Conservation (phyloP, 1,139 yeast genomes). For the Sugiyamaella paludigena region DNA sequence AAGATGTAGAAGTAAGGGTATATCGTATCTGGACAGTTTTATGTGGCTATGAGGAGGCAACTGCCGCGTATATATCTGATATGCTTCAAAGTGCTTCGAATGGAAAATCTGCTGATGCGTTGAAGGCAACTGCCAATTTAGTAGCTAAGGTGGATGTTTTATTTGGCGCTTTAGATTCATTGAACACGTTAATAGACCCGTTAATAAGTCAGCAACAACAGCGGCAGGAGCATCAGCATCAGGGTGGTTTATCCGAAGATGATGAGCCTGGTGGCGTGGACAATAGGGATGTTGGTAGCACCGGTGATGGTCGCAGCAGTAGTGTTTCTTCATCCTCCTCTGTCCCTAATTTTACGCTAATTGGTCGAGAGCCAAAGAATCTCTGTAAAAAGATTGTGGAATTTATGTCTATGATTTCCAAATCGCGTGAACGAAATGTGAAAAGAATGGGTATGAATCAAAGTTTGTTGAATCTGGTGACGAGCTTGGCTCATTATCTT, state of each 20-base stretch:
- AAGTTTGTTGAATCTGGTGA: slow-evolving; percentile 74
- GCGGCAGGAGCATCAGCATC: slow-evolving; percentile 1
- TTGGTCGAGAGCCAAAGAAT: slow-evolving; percentile 81
- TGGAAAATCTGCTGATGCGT: slow-evolving; percentile 68
- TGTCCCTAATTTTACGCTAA: slow-evolving; percentile 27
- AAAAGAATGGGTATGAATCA: slow-evolving; percentile 43
- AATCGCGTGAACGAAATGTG: slow-evolving; percentile 32
- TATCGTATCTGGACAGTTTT: slow-evolving; percentile 84
- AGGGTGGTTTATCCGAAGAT: slow-evolving; percentile 1
- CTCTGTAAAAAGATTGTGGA: slow-evolving; percentile 51
- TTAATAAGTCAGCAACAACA: slow-evolving; percentile 19
- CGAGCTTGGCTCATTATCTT: slow-evolving; percentile 90
- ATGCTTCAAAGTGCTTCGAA: slow-evolving; percentile 86
- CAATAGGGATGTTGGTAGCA: slow-evolving; percentile 3
- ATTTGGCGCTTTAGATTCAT: slow-evolving; percentile 69
- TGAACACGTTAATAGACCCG: slow-evolving; percentile 30
- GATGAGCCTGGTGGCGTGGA: slow-evolving; percentile 15
- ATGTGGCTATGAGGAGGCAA: slow-evolving; percentile 87
- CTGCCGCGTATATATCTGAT: slow-evolving; percentile 88
- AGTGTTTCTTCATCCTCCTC: slow-evolving; percentile 1
- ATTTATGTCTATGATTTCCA: slow-evolving; percentile 43
- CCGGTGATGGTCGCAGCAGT: background rate
- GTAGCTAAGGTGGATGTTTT: slow-evolving; percentile 73
- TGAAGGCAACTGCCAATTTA: slow-evolving; percentile 68
- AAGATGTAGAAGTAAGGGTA: slow-evolving; percentile 62